Conservation (phyloP, 1,284 basidiomycete species). For the Tylopilus sp. region DNA sequence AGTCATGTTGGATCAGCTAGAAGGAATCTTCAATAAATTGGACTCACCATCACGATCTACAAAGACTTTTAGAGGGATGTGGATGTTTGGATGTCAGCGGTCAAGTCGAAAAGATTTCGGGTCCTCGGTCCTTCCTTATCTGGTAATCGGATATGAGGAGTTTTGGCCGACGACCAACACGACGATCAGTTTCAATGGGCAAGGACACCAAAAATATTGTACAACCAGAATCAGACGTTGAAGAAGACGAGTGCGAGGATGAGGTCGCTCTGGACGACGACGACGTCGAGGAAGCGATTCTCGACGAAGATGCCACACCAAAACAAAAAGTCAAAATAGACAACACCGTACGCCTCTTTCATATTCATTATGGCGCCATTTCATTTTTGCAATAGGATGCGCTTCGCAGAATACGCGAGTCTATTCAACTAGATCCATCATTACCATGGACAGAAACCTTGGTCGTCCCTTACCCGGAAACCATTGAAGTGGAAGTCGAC, state of each 20-base stretch:
- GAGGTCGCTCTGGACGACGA: constrained; percentile 76
- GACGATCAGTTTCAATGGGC: constrained; percentile 15
- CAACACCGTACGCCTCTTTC: constrained; percentile 57
- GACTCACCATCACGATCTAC: constrained; percentile 19
- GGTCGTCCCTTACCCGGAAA: constrained; percentile 69
- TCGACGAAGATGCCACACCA: constrained; percentile 78
- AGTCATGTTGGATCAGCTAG: not conserved
- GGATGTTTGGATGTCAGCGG: not conserved
- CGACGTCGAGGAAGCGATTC: constrained; percentile 55
- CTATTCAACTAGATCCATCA: constrained; percentile 73
- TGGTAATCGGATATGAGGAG: not conserved
- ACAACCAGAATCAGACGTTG: constrained; percentile 16
- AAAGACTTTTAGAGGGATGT: not conserved
- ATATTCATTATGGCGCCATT: not conserved
- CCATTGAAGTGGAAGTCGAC: constrained; percentile 76
- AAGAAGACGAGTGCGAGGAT: constrained; percentile 39
- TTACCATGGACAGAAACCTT: constrained; percentile 88
- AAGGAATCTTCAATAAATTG: accelerated
- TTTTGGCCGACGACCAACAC: not conserved
- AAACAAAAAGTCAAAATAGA: constrained; percentile 81
- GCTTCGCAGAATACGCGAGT: constrained; percentile 76
- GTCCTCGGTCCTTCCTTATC: constrained; percentile 22
- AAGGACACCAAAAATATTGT: constrained; percentile 8
- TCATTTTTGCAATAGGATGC: constrained; percentile 56
- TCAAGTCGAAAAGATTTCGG: constrained; percentile 20